Conservation (phyloP, 306 rosid genomes). For the Casuarina equisetifolia region DNA sequence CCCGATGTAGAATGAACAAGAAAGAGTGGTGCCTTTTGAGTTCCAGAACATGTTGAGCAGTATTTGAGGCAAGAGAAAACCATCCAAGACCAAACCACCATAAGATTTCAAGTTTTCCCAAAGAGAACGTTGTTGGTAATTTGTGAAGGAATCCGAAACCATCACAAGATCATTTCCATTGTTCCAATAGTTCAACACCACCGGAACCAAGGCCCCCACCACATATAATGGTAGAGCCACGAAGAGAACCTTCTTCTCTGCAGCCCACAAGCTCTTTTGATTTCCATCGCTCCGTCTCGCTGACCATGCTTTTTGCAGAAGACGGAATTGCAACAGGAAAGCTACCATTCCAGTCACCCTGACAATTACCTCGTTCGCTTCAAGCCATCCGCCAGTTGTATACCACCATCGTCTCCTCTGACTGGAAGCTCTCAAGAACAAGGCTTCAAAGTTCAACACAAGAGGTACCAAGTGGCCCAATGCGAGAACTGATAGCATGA, state of each 20-base stretch:
- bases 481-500: constrained; percentile 52
- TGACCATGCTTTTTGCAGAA: constrained; percentile 50
- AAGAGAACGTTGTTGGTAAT: constrained; percentile 20
- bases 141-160: neutral
- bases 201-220: constrained; percentile 34
- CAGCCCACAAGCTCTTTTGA: constrained; percentile 29
- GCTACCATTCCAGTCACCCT: constrained; percentile 49
- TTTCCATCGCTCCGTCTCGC: constrained; percentile 40
- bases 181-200: constrained; percentile 24
- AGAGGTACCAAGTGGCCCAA: constrained; percentile 53
- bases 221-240: constrained; percentile 39
- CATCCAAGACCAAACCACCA: constrained; percentile 16
- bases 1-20: constrained; percentile 51
- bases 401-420: constrained; percentile 25
- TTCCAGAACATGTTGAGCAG: neutral
- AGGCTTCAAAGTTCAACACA: constrained; percentile 59
- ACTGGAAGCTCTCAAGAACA: constrained; percentile 30
- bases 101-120: constrained; percentile 44
- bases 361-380: constrained; percentile 46
- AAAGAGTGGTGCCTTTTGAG: neutral
- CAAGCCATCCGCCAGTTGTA: constrained; percentile 45
- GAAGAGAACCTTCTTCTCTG: constrained; percentile 37
- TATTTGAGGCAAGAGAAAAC: constrained; percentile 3
- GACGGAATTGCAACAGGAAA: constrained; percentile 57
- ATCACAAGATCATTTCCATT: neutral